phyloP scores from a whole-genome alignment of 2,329 filamentous ascomycete species.

The Exophiala spinifera region DNA sequence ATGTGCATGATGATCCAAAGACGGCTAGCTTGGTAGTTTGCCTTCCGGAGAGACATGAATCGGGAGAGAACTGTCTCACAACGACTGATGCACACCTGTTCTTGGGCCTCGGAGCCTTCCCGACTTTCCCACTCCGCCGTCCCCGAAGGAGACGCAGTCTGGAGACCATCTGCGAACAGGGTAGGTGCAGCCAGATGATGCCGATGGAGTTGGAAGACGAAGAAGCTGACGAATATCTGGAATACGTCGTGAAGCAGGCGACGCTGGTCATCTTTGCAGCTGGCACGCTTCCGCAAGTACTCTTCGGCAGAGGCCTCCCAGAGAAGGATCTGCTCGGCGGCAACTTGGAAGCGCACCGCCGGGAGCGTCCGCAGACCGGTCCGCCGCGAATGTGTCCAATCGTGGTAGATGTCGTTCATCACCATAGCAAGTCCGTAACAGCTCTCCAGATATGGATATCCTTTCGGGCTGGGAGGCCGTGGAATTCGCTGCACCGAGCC shows the following conservation, averaged over 20 bases:
- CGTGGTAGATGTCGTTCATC: conserved; percentile 13
- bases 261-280: conserved; percentile 6
- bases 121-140: neutral
- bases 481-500: conserved; percentile 8
- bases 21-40: conserved; percentile 5
- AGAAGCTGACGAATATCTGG: conserved; percentile 14
- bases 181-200: conserved; percentile 1
- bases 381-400: conserved; percentile 7
- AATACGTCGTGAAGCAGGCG: conserved; percentile 11
- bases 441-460: conserved; percentile 6
- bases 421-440: conserved; percentile 9
- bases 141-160: neutral
- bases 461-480: neutral
- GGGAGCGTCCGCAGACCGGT: neutral
- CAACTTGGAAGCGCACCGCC: conserved; percentile 9
- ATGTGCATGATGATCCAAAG: conserved; percentile 12
- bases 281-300: conserved; percentile 7
- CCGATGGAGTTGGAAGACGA: conserved; percentile 13
- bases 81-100: conserved; percentile 1
- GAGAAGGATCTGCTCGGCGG: conserved; percentile 7
- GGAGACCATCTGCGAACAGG: conserved; percentile 1
- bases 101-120: conserved; percentile 1
- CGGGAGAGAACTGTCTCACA: conserved; percentile 6
- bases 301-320: conserved; percentile 11
- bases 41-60: conserved; percentile 7